phyloP scores from a whole-genome alignment of 176 grass and related monocot genomes.

The Bromus sterilis region DNA sequence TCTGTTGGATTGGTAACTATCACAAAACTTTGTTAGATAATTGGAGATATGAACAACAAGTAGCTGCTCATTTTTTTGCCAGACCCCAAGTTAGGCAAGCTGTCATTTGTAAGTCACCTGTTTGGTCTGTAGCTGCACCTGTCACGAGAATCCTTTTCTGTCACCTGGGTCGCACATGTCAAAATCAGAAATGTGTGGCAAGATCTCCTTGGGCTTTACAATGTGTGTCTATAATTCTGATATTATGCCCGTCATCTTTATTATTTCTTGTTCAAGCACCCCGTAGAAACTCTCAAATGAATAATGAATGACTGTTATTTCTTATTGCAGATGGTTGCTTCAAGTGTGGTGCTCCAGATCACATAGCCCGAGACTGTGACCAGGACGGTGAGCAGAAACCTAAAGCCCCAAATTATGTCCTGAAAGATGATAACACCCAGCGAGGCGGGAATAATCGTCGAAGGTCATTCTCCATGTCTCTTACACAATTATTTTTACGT shows the following conservation, averaged over 20 bases:
- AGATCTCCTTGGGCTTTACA: neutral
- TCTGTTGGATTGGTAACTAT: neutral
- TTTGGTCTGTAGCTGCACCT: neutral
- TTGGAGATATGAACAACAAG: neutral
- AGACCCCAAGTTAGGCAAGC: neutral
- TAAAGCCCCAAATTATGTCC: constrained; percentile 61
- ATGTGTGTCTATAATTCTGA: neutral
- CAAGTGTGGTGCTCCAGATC: constrained; percentile 88
- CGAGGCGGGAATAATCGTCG: constrained; percentile 55
- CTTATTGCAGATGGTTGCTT: constrained; percentile 71
- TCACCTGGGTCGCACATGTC: neutral
- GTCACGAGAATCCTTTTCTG: neutral
- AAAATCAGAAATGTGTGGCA: neutral
- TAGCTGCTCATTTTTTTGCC: neutral
- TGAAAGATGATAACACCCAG: constrained; percentile 89
- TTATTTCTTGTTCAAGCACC: neutral
- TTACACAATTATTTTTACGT: neutral
- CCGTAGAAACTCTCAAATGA: neutral
- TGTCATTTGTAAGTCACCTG: neutral
- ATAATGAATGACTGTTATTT: neutral
- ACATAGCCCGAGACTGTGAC: constrained; percentile 69
- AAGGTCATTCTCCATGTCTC: constrained; percentile 35
- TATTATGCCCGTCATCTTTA: neutral
- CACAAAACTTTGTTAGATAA: neutral
- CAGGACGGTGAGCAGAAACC: constrained; percentile 37